Base-by-base conservation (phyloP, 176 grass and related monocot species). In the Otatea glauca region DNA sequence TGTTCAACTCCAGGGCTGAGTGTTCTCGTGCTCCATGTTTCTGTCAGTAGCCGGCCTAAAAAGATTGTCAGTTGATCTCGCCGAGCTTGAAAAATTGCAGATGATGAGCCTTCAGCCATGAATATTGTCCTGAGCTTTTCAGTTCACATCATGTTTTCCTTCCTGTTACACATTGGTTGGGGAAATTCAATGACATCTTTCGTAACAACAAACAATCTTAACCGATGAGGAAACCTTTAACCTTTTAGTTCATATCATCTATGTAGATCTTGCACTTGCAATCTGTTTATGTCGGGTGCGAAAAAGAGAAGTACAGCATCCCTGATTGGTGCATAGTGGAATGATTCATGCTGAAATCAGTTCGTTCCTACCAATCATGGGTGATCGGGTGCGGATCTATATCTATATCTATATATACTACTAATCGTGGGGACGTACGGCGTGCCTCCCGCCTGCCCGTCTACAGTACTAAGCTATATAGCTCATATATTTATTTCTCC, bases 251-350 rank as follows among this genome's bases (percentile, higher is more conserved):
- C 66, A 48, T n/a, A 14, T 27, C 8, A 29, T 11, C 17, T 48
- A 7, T 79, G 75, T 24, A 17, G 64, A 25, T 59, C 59, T 68
- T 69, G 4, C 59, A 72, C 54, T 62, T 79, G 37, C 25, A 49
- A 11, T 17, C 24, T 58, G 55, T n/a, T 58, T n/a, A 58, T 80
- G 50, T 21, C 13, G 62, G 43, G 16, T 27, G 81, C 44, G 59
- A 24, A 72, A 74, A 74, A 37, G 58, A 24, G 12, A 25, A 21
- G 41, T 17, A 51, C 69, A 20, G 18, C 43, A 17, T 35, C 35
- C 37, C 47, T 15, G 37, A 16, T 35, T 20, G 56, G 9, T 34
- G 65, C 29, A 6, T 68, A 32, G 85, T 70, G 51, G 45, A 23
- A 20, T 6, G 60, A 7, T 1, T 29, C 29, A 41, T 61, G 49